These are phyloP conservation scores for Monilinia fructicola DNA, from an alignment of 2,329 filamentous ascomycete species.

Conservation along the genomic window DNA sequence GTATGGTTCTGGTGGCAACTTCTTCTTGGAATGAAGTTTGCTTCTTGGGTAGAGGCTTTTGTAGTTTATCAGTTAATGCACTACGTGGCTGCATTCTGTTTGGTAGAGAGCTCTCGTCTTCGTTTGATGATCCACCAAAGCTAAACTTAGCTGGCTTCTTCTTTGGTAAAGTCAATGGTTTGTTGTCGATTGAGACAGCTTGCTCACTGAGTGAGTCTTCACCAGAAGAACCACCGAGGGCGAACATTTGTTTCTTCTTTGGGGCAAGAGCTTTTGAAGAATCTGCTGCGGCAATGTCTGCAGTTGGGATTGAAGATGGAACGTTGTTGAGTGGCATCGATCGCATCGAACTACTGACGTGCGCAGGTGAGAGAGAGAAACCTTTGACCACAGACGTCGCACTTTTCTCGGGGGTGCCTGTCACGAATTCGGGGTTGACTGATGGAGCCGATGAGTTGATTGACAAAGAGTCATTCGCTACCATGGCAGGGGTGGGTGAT, in stretches of 20 bases:
- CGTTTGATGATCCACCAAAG: conserved; percentile 78
- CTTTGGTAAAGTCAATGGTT: conserved; percentile 32
- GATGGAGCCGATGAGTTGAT: conserved; percentile 37
- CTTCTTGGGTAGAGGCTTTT: conserved; percentile 60
- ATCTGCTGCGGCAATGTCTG: conserved; percentile 49
- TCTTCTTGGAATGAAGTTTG: conserved; percentile 79
- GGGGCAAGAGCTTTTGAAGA: conserved; percentile 65
- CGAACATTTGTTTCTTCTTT: conserved; percentile 56
- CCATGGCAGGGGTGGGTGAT: conserved; percentile 45
- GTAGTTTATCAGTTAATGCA: conserved; percentile 54
- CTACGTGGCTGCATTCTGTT: conserved; percentile 50
- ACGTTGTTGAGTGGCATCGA: conserved; percentile 42
- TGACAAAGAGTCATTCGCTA: conserved; percentile 32
- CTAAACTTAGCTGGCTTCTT: conserved; percentile 66
- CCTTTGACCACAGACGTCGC: conserved; percentile 73
- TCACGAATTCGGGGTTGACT: conserved; percentile 46
- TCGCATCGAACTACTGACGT: conserved; percentile 67
- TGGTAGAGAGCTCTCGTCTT: conserved; percentile 74
- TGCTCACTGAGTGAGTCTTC: conserved; percentile 42
- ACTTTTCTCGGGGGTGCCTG: conserved; percentile 39
- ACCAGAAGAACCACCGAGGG: conserved; percentile 44
- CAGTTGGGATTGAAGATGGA: conserved; percentile 49
- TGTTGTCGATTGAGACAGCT: conserved; percentile 35
- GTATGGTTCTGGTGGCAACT: conserved; percentile 66
- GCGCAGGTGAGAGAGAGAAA: conserved; percentile 82